Evolutionary conservation across 176 grass and related monocot species (phyloP), one percentile per base, ranked within the genome.

Genomic region (Phragmites australis): DNA sequence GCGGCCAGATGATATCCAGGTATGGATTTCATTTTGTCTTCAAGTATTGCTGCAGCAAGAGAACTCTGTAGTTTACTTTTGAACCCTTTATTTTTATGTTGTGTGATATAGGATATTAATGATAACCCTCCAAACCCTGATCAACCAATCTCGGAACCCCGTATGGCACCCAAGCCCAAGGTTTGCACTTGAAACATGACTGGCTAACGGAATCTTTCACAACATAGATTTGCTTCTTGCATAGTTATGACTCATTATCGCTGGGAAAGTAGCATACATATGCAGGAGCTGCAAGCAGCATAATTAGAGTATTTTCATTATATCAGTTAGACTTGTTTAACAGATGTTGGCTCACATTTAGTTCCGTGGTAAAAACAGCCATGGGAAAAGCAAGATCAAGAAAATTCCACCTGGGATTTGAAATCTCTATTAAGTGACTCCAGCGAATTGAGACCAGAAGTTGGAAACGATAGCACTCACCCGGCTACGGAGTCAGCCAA

Each of bases 151-250:
- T 72, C 80, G 6, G 61, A 82, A 76, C 55, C 92, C 58, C 52
- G 81, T 70, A 76, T 94, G 60, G 83, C 86, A 81, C 92, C 89
- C 5, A 86, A 85, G 47, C 89, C 76, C 72, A 94, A 94, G 89
- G 89, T 91, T 83, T 75, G 72, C 21, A 78, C 23, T 80, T 18
- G 0, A 59, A 51, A 51, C 22, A 58, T 30, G 37, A 8, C 44
- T 46, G 9, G 9, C 68, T 86, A 80, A 47, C 22, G 55, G 31
- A 44, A 60, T 39, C 3, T 78, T 72, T 65, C 40, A 4, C 9
- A 40, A 27, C 46, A 74, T 68, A 22, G 16, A 68, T 68, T 16
- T 37, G 34, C 8, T 79, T 8, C 9, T 52, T 70, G 26, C 73
- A 25, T 63, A 56, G 57, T 49, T 44, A 50, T 23, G 43, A 34